Conservation (phyloP, 805 yeast species). For the Hemisphaericaspora nanyangensis region DNA sequence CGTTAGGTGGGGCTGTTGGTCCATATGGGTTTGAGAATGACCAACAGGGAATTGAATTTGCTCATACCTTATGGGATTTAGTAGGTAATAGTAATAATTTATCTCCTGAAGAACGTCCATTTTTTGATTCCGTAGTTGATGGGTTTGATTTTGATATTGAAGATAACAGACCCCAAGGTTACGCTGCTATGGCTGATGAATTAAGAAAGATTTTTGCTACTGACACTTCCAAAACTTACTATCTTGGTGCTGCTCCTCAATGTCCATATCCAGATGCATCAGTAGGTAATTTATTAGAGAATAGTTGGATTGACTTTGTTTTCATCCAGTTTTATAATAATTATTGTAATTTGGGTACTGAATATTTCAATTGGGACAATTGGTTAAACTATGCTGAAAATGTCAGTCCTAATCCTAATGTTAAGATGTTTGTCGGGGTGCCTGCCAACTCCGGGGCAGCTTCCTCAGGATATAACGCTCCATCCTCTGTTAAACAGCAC, state of each 20-base stretch:
- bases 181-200: constrained; percentile 47
- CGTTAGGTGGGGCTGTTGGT: constrained; percentile 55
- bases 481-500: constrained; percentile 16
- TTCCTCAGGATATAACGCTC: constrained; percentile 28
- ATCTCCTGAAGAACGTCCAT: constrained; percentile 40
- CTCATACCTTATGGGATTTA: constrained; percentile 35
- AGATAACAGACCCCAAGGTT: constrained; percentile 58
- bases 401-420: constrained; percentile 27
- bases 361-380: constrained; percentile 31
- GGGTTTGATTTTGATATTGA: constrained; percentile 83
- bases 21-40: constrained; percentile 39
- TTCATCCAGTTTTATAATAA: constrained; percentile 41
- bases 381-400: constrained; percentile 30
- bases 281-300: constrained; percentile 25
- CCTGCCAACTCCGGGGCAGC: constrained; percentile 32
- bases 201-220: constrained; percentile 18
- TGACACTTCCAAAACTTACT: constrained; percentile 27
- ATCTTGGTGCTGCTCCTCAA: constrained; percentile 37
- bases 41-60: constrained; percentile 54
- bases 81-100: constrained; percentile 32
- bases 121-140: constrained; percentile 73
- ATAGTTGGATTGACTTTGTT: constrained; percentile 28
- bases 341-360: constrained; percentile 23
- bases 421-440: constrained; percentile 31
- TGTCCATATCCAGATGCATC: constrained; percentile 38